Conservation (phyloP, 768 basidiomycete genomes). For the Gloeophyllum trabeum region DNA sequence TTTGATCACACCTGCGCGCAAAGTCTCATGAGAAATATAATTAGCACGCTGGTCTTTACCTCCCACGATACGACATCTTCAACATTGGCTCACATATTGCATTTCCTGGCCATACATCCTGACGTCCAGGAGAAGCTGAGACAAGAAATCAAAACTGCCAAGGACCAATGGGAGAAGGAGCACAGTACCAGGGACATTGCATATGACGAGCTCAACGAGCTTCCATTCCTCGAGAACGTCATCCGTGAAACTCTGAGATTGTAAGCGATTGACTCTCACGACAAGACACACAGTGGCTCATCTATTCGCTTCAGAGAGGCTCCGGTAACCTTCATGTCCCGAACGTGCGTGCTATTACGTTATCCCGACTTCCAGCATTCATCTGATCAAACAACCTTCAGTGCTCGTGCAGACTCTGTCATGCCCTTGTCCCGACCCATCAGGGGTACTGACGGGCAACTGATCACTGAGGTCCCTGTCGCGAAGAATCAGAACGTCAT, state of each 20-base stretch:
- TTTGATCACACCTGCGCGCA: too few relatives aligned
- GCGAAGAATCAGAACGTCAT: constrained; percentile 26
- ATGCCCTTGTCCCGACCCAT: constrained; percentile 31
- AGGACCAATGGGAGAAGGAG: constrained; percentile 7
- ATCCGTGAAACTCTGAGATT: too few relatives aligned
- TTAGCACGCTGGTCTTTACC: constrained; percentile 26
- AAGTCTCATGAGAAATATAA: too few relatives aligned
- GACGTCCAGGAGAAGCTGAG: constrained; percentile 28
- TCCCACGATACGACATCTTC: constrained; percentile 33
- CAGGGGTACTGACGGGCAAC: constrained; percentile 22
- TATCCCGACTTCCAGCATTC: background rate
- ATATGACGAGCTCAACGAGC: constrained; percentile 26
- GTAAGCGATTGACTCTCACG: too few relatives aligned
- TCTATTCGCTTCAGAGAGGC: too few relatives aligned
- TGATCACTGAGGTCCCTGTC: constrained; percentile 24
- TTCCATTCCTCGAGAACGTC: constrained; percentile 11
- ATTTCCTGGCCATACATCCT: constrained; percentile 22
- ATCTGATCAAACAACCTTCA: constrained; percentile 7
- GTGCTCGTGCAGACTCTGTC: constrained; percentile 23
- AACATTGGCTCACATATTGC: constrained; percentile 25
- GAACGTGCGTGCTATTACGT: constrained; percentile 17
- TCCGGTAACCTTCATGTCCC: constrained; percentile 18
- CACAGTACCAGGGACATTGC: too few relatives aligned
- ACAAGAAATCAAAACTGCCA: constrained; percentile 20
- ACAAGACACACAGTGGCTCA: too few relatives aligned